Base-by-base conservation (phyloP, 208 protist genomes). In the Trypanosoma conorhini region DNA sequence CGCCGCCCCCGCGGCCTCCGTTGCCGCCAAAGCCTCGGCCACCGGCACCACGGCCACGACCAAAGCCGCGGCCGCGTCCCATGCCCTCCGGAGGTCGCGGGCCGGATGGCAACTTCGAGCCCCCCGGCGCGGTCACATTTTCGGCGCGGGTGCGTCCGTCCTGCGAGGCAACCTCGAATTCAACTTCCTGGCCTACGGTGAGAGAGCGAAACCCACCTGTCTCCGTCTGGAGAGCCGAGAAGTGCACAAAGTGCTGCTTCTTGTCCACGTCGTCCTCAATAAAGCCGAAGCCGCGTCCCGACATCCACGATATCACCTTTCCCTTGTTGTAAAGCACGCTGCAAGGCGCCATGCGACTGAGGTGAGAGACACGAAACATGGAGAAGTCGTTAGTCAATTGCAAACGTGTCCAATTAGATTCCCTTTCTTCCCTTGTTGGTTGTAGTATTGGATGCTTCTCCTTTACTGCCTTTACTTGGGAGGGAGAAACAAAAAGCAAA, bases 201-300 rank as follows among this genome's bases (percentile, higher is more conserved):
- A 96, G 88, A 24, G 89, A 72, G 74, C 89, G 87, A 72, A 91
- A 96, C 66, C 91, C 88, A 60, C 87, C 89, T 8, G 88, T 80
- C 75, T 97, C 93, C n/a, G 86, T 93, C 83, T 95, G 89, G 22
- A 96, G 79, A 26, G 88, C 89, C 31, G 89, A 93, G 74, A 95
- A 96, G 81, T 96, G 93, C 52, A 97, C 93, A 77, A 97, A 97
- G 82, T 95, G 88, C 75, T 96, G 89, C 77, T 91, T 89, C 83
- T 97, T 95, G 76, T 96, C 87, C 19, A 79, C 79, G 61, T 91
- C 82, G 66, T 97, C 93, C 74, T 95, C 89, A 66, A 97, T 85
- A 55, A 97, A 97, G 66, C 93, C 93, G 68, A 93, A 97, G 59
- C 93, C 93, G 60, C 89, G 90, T 57, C 87, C 87, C 64, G 83